phyloP scores from a whole-genome alignment of 495 filamentous ascomycete genomes.

The Trichocladium uniseriatum region DNA sequence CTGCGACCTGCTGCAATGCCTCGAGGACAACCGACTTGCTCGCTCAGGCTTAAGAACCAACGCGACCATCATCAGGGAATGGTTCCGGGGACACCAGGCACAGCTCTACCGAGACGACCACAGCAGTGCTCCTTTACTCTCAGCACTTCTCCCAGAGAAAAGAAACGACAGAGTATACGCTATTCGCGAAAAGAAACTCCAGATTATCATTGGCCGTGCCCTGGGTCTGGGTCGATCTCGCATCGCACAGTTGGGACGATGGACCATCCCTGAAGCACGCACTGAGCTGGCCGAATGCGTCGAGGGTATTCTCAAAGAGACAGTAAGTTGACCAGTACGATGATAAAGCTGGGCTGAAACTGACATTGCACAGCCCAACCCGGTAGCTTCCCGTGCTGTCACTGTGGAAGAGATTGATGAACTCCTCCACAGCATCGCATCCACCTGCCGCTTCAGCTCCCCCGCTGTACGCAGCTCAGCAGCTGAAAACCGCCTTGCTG shows the following conservation, averaged over 20 bases:
- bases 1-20: conserved; percentile 50
- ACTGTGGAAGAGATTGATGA: conserved; percentile 68
- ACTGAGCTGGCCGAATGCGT: conserved; percentile 64
- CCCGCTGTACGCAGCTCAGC: conserved; percentile 47
- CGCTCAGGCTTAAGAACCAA: conserved; percentile 3
- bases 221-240: conserved; percentile 51
- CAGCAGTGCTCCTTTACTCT: conserved; percentile 53
- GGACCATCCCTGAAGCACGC: conserved; percentile 42
- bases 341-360: conserved; percentile 6
- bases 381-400: conserved; percentile 31
- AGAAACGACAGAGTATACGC: conserved; percentile 66
- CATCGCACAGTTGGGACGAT: conserved; percentile 52
- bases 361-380: conserved; percentile 29
- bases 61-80: conserved; percentile 36
- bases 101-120: conserved; percentile 42
- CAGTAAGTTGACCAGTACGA: no score
- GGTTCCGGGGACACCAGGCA: conserved; percentile 51
- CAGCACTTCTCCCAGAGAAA: conserved; percentile 63
- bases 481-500: conserved; percentile 19
- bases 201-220: conserved; percentile 53
- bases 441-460: conserved; percentile 58
- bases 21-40: conserved; percentile 29
- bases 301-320: conserved; percentile 53
- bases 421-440: conserved; percentile 53
- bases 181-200: conserved; percentile 50